Base-by-base conservation (phyloP, 164 flowering plant genomes). In the Umbilicus rupestris region DNA sequence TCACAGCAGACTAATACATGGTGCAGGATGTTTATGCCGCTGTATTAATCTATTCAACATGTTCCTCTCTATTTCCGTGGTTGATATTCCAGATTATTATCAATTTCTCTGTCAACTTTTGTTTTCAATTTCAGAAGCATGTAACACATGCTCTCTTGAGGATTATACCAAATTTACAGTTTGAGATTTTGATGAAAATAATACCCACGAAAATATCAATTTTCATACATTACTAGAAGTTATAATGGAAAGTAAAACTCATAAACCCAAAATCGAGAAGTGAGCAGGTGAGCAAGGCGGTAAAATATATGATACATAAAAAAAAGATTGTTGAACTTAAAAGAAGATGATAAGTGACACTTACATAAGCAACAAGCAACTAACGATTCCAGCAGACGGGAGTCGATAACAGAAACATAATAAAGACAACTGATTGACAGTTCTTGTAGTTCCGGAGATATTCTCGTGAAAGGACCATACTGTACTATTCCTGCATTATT, bases 401-500 rank as follows among this genome's bases (percentile, higher is more conserved):
- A 44, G 60, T 83, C 81, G 80, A 92, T 49, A 71, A 68, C 69
- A 62, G 94, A 75, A 79, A 87, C 85, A 60, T 89, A 92, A 69
- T 79, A 89, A 31, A 92, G 79, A 79, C 88, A 87, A 75, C 82
- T 85, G 35, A 89, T 17, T 16, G 94, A 78, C 59, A 88, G 81
- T 68, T 91, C 97, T 72, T 95, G 90, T 68, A 80, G 78, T 58
- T 88, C 96, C 70, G 68, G 79, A 3, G 92, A 70, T 66, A 91
- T 95, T 76, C 69, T 82, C 44, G 78, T 33, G 73, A 94, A 94
- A 70, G 96, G 93, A 24, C 97, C 95, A 83, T 79, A 80, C 33
- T 41, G 44, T 39, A 71, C 62, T 28, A 41, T 68, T 64, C 84
- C 96, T 91, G 89, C 73, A 73, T 75, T 26, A 78, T n/a, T 24